A percentile compares a stretch with the other conserved stretches of the same genome.
phyloP scores from a whole-genome alignment of 495 filamentous ascomycete genomes.

The Aspergillus steynii region DNA sequence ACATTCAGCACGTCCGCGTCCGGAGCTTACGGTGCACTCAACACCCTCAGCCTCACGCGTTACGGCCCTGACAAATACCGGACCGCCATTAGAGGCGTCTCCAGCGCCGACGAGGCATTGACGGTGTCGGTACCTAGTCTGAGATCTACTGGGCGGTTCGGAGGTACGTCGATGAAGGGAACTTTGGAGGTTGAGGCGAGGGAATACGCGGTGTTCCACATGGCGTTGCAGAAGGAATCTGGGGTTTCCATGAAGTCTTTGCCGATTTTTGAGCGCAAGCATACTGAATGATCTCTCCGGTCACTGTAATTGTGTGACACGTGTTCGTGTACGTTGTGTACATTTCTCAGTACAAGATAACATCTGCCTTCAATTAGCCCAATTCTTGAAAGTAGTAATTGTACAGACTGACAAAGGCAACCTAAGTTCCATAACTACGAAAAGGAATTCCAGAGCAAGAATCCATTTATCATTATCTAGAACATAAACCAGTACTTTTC shows the following conservation, averaged over 20 bases:
- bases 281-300: too few species aligned
- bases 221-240: not conserved
- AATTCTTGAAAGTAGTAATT: too few species aligned
- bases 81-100: not conserved
- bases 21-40: conserved; percentile 1
- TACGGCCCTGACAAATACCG: conserved; percentile 5
- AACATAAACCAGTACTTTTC: too few species aligned
- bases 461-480: too few species aligned
- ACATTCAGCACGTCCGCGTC: not conserved
- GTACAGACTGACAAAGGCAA: too few species aligned
- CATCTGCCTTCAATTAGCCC: too few species aligned
- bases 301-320: too few species aligned
- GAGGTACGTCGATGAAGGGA: conserved; percentile 1
- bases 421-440: too few species aligned
- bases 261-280: not conserved
- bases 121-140: not conserved
- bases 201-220: not conserved
- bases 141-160: conserved; percentile 1
- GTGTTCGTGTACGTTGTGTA: too few species aligned
- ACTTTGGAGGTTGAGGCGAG: conserved; percentile 1
- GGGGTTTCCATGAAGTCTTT: not conserved
- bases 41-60: not conserved
- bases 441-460: too few species aligned
- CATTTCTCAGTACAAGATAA: too few species aligned
- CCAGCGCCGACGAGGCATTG: not conserved